Percentiles rank a stretch among this genome's conserved stretches.
Evolutionary conservation across 2,329 filamentous ascomycete genomes (phyloP).

Genomic region (Epicoccum nigrum): DNA sequence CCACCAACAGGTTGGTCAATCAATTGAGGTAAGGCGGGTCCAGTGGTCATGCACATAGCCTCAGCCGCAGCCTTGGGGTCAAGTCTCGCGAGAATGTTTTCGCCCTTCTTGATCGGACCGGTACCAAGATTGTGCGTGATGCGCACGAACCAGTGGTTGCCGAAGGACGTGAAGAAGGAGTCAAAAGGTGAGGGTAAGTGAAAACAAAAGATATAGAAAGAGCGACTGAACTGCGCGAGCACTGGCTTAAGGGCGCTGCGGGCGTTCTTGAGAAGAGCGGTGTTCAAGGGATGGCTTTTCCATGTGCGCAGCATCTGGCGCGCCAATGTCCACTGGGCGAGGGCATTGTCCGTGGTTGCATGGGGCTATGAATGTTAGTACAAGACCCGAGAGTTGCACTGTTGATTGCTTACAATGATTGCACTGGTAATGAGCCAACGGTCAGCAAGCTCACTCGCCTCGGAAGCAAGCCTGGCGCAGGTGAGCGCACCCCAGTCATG

Average conservation of each 20-base stretch:
- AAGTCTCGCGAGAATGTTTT: constrained; percentile 17
- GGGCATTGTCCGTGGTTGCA: constrained; percentile 52
- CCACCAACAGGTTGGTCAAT: constrained; percentile 22
- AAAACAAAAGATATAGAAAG: constrained; percentile 63
- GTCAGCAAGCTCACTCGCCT: constrained; percentile 62
- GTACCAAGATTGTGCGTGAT: constrained; percentile 49
- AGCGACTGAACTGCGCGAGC: constrained; percentile 55
- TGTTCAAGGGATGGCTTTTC: constrained; percentile 52
- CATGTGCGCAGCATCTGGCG: constrained; percentile 59
- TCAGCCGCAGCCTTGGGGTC: constrained; percentile 48
- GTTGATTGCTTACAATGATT: constrained; percentile 54
- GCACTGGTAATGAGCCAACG: constrained; percentile 62
- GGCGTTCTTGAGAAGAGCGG: constrained; percentile 54
- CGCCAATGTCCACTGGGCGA: constrained; percentile 50
- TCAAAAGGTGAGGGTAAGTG: constrained; percentile 56
- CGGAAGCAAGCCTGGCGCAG: constrained; percentile 62
- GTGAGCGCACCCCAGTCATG: constrained; percentile 64
- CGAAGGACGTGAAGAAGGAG: constrained; percentile 53
- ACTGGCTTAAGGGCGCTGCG: constrained; percentile 54
- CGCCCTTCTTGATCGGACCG: constrained; percentile 30
- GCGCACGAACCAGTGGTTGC: constrained; percentile 57
- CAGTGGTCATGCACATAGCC: constrained; percentile 58
- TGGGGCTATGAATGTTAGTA: constrained; percentile 44
- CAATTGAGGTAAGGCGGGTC: constrained; percentile 57
- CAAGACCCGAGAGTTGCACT: background rate